Conservation (phyloP, 164 flowering plant genomes). For the Stephania japonica region DNA sequence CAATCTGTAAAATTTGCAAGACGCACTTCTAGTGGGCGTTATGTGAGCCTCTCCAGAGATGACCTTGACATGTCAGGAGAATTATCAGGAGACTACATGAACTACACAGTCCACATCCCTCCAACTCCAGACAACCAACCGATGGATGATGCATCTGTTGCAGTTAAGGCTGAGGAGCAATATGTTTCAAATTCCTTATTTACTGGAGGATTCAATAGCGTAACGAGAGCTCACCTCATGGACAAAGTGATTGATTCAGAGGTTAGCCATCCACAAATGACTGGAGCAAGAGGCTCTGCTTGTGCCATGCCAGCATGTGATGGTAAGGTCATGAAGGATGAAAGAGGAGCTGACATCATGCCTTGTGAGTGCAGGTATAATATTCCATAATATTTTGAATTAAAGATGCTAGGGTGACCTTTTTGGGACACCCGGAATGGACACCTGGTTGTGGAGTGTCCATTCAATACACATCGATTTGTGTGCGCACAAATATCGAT, state of each 20-base stretch:
- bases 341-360: constrained; percentile 46
- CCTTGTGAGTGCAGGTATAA: constrained; percentile 56
- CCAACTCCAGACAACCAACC: constrained; percentile 66
- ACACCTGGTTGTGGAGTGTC: too few relatives aligned
- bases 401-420: too few relatives aligned
- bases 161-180: constrained; percentile 59
- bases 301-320: constrained; percentile 49
- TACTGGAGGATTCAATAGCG: constrained; percentile 61
- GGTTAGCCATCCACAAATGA: constrained; percentile 62
- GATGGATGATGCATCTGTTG: constrained; percentile 35
- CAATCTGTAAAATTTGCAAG: constrained; percentile 33
- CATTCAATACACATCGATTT: too few relatives aligned
- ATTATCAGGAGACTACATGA: constrained; percentile 26
- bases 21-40: constrained; percentile 53
- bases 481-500: too few relatives aligned
- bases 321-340: constrained; percentile 57
- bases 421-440: too few relatives aligned
- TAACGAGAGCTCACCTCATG: constrained; percentile 59
- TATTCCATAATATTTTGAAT: too few relatives aligned
- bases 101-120: constrained; percentile 59
- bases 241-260: constrained; percentile 63
- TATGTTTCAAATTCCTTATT: constrained; percentile 61
- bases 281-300: constrained; percentile 56
- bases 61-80: constrained; percentile 43
- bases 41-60: constrained; percentile 45